Percentiles rank a stretch among this genome's conserved stretches.
Evolutionary conservation across 306 rosid genomes (phyloP).

Genomic region (Cicer arietinum): DNA sequence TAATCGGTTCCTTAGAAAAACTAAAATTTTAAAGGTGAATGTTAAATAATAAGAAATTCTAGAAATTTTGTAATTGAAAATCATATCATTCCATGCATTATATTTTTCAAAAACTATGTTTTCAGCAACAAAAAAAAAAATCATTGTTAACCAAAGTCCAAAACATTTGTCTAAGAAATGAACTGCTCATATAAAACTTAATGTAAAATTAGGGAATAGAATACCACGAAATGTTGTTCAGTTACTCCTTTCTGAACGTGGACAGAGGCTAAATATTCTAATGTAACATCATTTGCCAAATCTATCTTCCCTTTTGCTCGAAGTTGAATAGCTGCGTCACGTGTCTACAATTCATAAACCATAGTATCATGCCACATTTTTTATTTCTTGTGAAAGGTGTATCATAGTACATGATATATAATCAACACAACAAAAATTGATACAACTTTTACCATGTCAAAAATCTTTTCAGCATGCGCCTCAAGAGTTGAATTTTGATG

Average conservation of each 20-base stretch:
- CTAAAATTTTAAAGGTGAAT: too few relatives aligned
- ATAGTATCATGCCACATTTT: neutral
- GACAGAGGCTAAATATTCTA: slow-evolving; percentile 34
- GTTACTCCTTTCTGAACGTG: slow-evolving; percentile 37
- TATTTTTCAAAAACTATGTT: too few relatives aligned
- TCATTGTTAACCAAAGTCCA: too few relatives aligned
- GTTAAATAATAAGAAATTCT: too few relatives aligned
- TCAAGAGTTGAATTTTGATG: slow-evolving; percentile 39
- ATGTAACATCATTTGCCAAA: neutral
- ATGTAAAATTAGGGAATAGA: neutral
- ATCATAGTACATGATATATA: neutral
- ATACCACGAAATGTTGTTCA: slow-evolving; percentile 44
- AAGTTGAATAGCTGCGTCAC: slow-evolving; percentile 42
- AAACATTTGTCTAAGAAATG: neutral
- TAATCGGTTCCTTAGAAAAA: too few relatives aligned
- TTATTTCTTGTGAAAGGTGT: too few relatives aligned
- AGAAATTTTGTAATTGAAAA: too few relatives aligned
- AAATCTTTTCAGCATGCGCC: slow-evolving; percentile 43
- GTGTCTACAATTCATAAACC: neutral
- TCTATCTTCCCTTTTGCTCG: slow-evolving; percentile 32
- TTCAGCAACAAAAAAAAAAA: too few relatives aligned
- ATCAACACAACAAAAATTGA: neutral
- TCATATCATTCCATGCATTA: too few relatives aligned
- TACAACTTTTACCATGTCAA: slow-evolving; percentile 40
- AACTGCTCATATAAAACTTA: neutral